Base-by-base conservation (phyloP, 2,329 filamentous ascomycete species). In the Penicillium griseofulvum region DNA sequence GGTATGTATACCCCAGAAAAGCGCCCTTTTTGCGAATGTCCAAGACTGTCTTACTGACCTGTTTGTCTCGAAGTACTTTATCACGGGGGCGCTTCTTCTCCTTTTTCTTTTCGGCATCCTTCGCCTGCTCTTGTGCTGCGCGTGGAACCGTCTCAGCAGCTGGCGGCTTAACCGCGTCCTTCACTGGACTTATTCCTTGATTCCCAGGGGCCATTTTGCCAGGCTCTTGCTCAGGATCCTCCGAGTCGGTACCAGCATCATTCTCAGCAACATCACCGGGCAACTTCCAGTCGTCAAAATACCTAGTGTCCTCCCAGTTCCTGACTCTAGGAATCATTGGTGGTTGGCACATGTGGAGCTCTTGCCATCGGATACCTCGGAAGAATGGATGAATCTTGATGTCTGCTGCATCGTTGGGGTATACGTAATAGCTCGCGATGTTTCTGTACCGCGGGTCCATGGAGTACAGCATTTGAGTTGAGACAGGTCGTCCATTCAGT, bases 331-430 rank as follows among this genome's bases (percentile, higher is more conserved):
- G 93, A 0, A 95, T 78, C 65, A 95, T 93, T 0, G 92, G 92
- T 0, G 93, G 92, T 9, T 78, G 78, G 52, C 84, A 81, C 33
- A 82, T 74, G 66, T 94, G 88, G 16, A 96, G 74, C 0, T 82
- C 83, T 14, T 88, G 84, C 94, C 91, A 97, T 1, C 84, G 82
- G 16, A 95, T 84, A 47, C 85, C 84, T 54, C 81, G 81, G 76
- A 97, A 97, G 82, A 93, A 97, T 11, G 85, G 83, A 73, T 97
- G 94, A 4, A 81, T 76, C 71, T 95, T 97, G 78, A 97, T 95
- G 52, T 97, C 91, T 60, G 89, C 85, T 1, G 90, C 92, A 66
- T 96, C 92, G 58, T 94, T 83, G 0, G 89, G 80, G 65, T 91
- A 93, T 4, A 97, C 92, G 52, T 88, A 87, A 31, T 85, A 79